Evolutionary conservation across 495 filamentous ascomycete species (phyloP).

Genomic region (Podospora bellae-mahoneyi): DNA sequence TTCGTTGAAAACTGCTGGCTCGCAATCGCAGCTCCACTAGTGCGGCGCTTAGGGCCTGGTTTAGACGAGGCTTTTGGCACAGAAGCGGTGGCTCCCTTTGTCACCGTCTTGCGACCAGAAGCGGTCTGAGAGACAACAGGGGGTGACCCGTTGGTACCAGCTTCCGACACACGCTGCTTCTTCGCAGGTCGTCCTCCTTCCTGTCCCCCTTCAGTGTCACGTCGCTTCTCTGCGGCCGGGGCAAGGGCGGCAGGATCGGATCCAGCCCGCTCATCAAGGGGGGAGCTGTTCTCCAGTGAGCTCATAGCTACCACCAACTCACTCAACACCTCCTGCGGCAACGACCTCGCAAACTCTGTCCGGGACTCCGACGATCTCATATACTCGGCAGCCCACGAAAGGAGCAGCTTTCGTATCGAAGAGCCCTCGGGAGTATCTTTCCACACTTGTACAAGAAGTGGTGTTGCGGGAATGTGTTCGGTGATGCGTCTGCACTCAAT

Average conservation of each 20-base stretch:
- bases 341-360: conserved; percentile 49
- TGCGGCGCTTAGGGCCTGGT: conserved; percentile 30
- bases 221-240: conserved; percentile 18
- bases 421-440: conserved; percentile 53
- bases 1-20: conserved; percentile 36
- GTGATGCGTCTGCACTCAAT: conserved; percentile 47
- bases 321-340: conserved; percentile 53
- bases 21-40: conserved; percentile 20
- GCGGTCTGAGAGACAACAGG: conserved; percentile 7
- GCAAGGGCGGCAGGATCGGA: conserved; percentile 16
- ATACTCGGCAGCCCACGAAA: conserved; percentile 56
- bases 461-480: conserved; percentile 48
- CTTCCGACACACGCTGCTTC: conserved; percentile 40
- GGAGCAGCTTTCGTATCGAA: conserved; percentile 49
- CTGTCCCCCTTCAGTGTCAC: conserved; percentile 27
- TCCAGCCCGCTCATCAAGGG: background rate
- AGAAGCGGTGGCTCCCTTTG: conserved; percentile 27
- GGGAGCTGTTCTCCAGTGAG: conserved; percentile 32
- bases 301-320: conserved; percentile 57
- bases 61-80: conserved; percentile 24
- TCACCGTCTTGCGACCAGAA: conserved; percentile 19
- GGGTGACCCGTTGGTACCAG: conserved; percentile 19
- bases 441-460: conserved; percentile 53
- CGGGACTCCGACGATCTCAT: conserved; percentile 49
- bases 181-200: conserved; percentile 30